Base-by-base conservation (phyloP, 2,329 filamentous ascomycete genomes). In the Aspergillus awamori region DNA sequence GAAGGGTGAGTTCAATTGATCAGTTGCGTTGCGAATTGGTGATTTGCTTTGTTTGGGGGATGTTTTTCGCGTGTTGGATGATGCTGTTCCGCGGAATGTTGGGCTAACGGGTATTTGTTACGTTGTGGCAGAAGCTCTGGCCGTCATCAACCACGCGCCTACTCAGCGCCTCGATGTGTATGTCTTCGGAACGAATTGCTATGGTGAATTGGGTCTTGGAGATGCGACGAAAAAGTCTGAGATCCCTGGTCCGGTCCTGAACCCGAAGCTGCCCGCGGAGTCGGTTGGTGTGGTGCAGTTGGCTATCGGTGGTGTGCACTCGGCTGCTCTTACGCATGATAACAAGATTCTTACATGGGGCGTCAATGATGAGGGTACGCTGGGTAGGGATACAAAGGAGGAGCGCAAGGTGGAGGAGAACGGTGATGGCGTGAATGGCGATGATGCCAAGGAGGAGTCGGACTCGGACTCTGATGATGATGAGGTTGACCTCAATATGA, bases 281-380 rank as follows among this genome's bases (percentile, higher is more conserved):
- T 79, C 84, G 81, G 54, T 82, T 47, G 45, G 83, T 75, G 70
- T 88, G 74, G 43, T 78, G 71, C 5, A 86, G 77, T 65, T 91
- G 83, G 63, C 87, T 82, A 59, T 86, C 83, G 55, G 88, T 62
- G 91, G 90, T 57, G 93, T 94, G 89, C 92, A 96, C 77, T 86
- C 83, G 53, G 83, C 89, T 57, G 91, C 88, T 5, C 79, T 95
- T 51, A 94, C 91, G 48, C 83, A 87, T 62, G 89, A 93, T 74
- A 91, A 92, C 80, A 87, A 86, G 77, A 89, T 95, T 66, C 78
- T 93, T 57, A 93, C 90, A n/a, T 96, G 91, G 92, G 92, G 92
- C 57, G 91, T 94, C 67, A 95, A 95, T 72, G 91, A 94, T 71
- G 86, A 92, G 69, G 88, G 89, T 63, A 89, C 91, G 7, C 83